These are phyloP conservation scores for Zygosaccharomyces pseudobailii DNA, from an alignment of 1,139 yeast genomes.

Conservation along the genomic window DNA sequence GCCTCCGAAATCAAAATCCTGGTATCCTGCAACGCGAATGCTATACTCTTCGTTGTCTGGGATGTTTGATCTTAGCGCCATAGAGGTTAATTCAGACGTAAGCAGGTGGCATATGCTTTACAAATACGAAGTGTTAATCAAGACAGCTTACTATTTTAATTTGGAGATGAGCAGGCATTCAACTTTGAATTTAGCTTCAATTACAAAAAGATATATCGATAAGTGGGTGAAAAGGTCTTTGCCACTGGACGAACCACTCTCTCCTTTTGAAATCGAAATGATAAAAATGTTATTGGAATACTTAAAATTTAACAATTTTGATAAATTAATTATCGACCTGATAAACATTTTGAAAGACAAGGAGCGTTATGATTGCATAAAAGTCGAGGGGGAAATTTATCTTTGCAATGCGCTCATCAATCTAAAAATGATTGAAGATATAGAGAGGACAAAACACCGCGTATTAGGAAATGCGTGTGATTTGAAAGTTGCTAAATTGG, in stretches of 20 bases:
- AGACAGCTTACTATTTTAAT: constrained; percentile 32
- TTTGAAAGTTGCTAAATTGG: constrained; percentile 10
- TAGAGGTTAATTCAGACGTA: constrained; percentile 19
- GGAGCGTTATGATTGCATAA: constrained; percentile 8
- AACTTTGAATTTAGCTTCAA: constrained; percentile 27
- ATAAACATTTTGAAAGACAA: constrained; percentile 8
- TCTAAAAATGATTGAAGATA: constrained; percentile 15
- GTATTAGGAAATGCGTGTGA: constrained; percentile 2
- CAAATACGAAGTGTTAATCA: constrained; percentile 31
- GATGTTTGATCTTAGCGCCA: constrained; percentile 12
- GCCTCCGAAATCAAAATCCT: constrained; percentile 12
- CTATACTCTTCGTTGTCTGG: constrained; percentile 25
- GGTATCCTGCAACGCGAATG: constrained; percentile 18
- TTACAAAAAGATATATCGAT: constrained; percentile 26
- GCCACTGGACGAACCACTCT: constrained; percentile 10
- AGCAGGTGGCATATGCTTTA: constrained; percentile 22
- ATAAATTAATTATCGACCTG: constrained; percentile 33
- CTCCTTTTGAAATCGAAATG: constrained; percentile 37
- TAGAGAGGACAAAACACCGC: constrained; percentile 1
- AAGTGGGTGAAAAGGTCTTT: constrained; percentile 28
- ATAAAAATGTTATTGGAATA: constrained; percentile 35
- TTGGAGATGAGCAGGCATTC: constrained; percentile 32
- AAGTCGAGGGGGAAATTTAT: constrained; percentile 9
- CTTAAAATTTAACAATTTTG: constrained; percentile 38
- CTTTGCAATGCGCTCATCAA: constrained; percentile 15